phyloP scores from a whole-genome alignment of 352 stramenopile genomes.

The Globisporangium mamillatum region DNA sequence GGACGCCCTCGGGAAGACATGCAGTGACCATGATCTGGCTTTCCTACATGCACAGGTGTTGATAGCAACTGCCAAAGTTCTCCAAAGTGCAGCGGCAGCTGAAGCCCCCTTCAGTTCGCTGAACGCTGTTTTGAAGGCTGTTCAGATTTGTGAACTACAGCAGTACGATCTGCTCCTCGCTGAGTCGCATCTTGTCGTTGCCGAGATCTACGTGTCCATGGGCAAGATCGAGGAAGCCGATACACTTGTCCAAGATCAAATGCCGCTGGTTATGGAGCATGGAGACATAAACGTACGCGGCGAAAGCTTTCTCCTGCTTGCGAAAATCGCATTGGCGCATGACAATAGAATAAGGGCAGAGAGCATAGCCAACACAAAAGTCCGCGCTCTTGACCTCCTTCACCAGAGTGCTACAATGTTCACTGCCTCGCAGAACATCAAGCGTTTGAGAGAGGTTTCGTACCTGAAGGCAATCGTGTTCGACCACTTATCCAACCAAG shows the following conservation, averaged over 20 bases:
- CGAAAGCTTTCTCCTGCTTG: slow-evolving; percentile 54
- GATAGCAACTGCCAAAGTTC: slow-evolving; percentile 40
- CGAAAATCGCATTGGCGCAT: slow-evolving; percentile 45
- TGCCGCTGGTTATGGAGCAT: slow-evolving; percentile 67
- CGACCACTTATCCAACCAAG: slow-evolving; percentile 24
- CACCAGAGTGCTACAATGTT: slow-evolving; percentile 31
- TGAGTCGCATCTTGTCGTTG: slow-evolving; percentile 58
- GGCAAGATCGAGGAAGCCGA: slow-evolving; percentile 44
- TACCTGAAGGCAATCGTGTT: slow-evolving; percentile 44
- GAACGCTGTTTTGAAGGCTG: slow-evolving; percentile 32
- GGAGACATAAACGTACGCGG: slow-evolving; percentile 51
- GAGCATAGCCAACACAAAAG: neutral
- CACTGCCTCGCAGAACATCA: slow-evolving; percentile 31
- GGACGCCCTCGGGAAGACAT: slow-evolving; percentile 38
- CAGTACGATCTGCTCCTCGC: slow-evolving; percentile 59
- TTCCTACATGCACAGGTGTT: slow-evolving; percentile 54
- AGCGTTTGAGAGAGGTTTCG: slow-evolving; percentile 33
- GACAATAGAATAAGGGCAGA: slow-evolving; percentile 2
- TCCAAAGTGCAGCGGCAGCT: slow-evolving; percentile 26
- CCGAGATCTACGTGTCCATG: slow-evolving; percentile 62
- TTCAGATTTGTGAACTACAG: slow-evolving; percentile 47
- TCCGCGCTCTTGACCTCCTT: slow-evolving; percentile 23
- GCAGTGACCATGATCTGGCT: slow-evolving; percentile 32
- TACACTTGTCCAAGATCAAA: slow-evolving; percentile 51
- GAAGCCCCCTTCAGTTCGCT: slow-evolving; percentile 56